A percentile compares a stretch with the other conserved stretches of the same genome.
These are phyloP conservation scores for Dillenia turbinata DNA, from an alignment of 164 flowering plant species.

Conservation along the genomic window DNA sequence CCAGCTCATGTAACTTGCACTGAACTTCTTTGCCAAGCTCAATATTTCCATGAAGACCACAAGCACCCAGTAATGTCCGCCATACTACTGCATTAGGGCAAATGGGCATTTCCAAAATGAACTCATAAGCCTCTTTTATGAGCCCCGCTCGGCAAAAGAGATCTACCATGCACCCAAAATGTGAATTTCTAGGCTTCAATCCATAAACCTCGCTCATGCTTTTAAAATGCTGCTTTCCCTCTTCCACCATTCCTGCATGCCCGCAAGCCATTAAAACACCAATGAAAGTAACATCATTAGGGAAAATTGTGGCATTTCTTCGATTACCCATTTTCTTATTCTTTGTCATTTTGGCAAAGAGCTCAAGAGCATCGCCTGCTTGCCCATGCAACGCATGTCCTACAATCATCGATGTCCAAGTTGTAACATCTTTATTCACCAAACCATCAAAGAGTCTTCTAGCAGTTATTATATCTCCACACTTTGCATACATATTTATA, in stretches of 20 bases:
- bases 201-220: slow-evolving; percentile 27
- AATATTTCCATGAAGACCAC: slow-evolving; percentile 19
- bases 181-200: slow-evolving; percentile 23
- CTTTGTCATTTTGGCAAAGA: slow-evolving; percentile 28
- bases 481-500: slow-evolving; percentile 46
- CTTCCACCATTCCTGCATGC: slow-evolving; percentile 36
- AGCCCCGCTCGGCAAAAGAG: slow-evolving; percentile 33
- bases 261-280: slow-evolving; percentile 43
- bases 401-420: slow-evolving; percentile 47
- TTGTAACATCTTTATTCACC: slow-evolving; percentile 24
- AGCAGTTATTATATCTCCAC: slow-evolving; percentile 34
- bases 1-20: slow-evolving; percentile 14
- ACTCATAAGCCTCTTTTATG: slow-evolving; percentile 21
- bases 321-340: slow-evolving; percentile 19
- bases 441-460: slow-evolving; percentile 22
- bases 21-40: slow-evolving; percentile 21
- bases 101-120: slow-evolving; percentile 25
- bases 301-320: slow-evolving; percentile 8
- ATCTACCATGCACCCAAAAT: slow-evolving; percentile 46
- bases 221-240: slow-evolving; percentile 24
- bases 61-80: slow-evolving; percentile 33
- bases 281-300: slow-evolving; percentile 35
- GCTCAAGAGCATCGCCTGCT: slow-evolving; percentile 33
- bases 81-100: slow-evolving; percentile 31
- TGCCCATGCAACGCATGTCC: slow-evolving; percentile 46